These are phyloP conservation scores for Sanghuangporus weigelae DNA, from an alignment of 1,284 basidiomycete genomes.

Conservation along the genomic window DNA sequence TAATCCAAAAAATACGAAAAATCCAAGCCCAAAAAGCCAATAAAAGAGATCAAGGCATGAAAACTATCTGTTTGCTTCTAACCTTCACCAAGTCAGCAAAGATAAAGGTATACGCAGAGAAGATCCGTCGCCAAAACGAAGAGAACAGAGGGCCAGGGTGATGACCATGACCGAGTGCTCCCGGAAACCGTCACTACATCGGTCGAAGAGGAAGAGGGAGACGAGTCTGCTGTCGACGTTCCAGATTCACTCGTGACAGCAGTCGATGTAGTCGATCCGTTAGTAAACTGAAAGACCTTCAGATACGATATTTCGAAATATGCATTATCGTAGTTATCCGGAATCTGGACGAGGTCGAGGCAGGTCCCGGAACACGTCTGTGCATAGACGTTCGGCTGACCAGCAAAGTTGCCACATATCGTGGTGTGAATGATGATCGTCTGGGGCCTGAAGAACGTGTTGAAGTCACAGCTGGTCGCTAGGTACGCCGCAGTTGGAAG, in stretches of 20 bases:
- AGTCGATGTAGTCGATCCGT: constrained; percentile 11
- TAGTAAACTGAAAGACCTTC: constrained; percentile 13
- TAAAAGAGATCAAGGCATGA: too few species aligned
- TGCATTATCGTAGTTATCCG: constrained; percentile 17
- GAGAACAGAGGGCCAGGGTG: too few species aligned
- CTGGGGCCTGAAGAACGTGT: constrained; percentile 15
- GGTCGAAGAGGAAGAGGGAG: not conserved
- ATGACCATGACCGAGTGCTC: not conserved
- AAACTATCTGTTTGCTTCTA: too few species aligned
- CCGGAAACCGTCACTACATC: not conserved
- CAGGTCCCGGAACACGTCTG: constrained; percentile 16
- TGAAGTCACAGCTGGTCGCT: constrained; percentile 9
- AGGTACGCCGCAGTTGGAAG: constrained; percentile 18
- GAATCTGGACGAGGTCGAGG: constrained; percentile 15
- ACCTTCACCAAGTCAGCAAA: too few species aligned
- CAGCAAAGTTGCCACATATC: constrained; percentile 22
- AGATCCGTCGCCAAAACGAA: too few species aligned
- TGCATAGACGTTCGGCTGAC: constrained; percentile 16
- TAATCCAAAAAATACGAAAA: too few species aligned
- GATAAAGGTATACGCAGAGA: too few species aligned
- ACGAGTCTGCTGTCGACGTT: not conserved
- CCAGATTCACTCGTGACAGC: not conserved
- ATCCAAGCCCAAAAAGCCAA: too few species aligned
- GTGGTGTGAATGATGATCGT: constrained; percentile 21
- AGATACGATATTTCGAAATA: constrained; percentile 18